These are phyloP conservation scores for Petunia secreta DNA, from an alignment of 257 asterid species.

Conservation along the genomic window DNA sequence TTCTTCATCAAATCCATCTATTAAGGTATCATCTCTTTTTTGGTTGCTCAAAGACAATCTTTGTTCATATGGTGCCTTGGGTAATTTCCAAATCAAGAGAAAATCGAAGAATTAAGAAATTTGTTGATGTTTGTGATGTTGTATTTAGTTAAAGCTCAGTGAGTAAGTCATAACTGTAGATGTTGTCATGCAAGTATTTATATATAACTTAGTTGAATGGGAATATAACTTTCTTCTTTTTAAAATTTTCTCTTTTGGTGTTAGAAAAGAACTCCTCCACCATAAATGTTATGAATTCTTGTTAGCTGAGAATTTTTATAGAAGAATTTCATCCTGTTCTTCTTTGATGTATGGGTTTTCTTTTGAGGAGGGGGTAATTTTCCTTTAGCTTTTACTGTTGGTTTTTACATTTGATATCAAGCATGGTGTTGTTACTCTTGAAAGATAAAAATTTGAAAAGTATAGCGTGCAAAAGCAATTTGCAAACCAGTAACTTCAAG, in stretches of 20 bases:
- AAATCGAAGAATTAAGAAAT: not conserved
- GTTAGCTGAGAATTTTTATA: not conserved
- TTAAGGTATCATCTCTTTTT: slow-evolving; percentile 22
- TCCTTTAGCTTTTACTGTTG: not conserved
- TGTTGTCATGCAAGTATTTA: not conserved
- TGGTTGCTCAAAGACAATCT: not conserved
- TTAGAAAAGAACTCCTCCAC: not conserved
- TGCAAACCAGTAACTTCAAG: not conserved
- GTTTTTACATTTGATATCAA: not conserved
- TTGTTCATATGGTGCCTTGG: not conserved
- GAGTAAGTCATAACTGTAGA: not conserved
- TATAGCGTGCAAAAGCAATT: not conserved
- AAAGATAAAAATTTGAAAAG: not conserved
- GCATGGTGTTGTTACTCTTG: not conserved
- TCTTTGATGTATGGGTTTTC: not conserved
- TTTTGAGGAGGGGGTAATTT: not conserved
- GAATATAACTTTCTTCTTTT: not conserved
- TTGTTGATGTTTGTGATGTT: not conserved
- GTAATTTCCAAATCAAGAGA: not conserved
- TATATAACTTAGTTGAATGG: not conserved
- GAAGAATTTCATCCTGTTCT: not conserved
- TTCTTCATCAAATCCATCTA: slow-evolving; percentile 34
- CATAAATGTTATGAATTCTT: not conserved
- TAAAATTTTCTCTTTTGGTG: not conserved
- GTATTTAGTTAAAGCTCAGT: not conserved